Conservation (phyloP, 108 stramenopile genomes). For the Skeletonema tropicum region DNA sequence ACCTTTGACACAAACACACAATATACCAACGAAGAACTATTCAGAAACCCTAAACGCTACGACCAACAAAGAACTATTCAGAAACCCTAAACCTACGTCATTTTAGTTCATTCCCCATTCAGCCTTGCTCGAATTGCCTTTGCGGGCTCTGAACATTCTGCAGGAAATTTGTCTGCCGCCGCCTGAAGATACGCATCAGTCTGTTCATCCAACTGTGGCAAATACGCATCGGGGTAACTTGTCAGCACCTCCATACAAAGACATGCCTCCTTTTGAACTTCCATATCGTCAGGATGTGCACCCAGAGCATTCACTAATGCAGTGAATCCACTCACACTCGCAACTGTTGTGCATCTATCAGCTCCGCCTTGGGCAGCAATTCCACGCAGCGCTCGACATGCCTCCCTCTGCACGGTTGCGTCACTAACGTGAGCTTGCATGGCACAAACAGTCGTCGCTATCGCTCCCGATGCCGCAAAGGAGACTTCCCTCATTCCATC, state of each 20-base stretch:
- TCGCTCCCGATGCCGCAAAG: constrained; percentile 85
- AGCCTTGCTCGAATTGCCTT: constrained; percentile 53
- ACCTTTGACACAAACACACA: background rate
- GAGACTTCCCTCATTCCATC: constrained; percentile 80
- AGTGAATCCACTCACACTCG: constrained; percentile 79
- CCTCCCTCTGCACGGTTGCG: constrained; percentile 76
- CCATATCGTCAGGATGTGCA: constrained; percentile 62
- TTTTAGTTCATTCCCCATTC: background rate
- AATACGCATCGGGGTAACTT: constrained; percentile 63
- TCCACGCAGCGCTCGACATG: constrained; percentile 69
- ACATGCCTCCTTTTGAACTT: constrained; percentile 73
- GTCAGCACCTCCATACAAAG: constrained; percentile 65
- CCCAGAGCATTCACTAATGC: constrained; percentile 80
- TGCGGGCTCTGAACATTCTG: constrained; percentile 56
- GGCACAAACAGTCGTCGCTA: constrained; percentile 80
- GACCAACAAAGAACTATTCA: background rate
- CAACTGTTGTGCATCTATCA: constrained; percentile 81
- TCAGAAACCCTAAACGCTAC: background rate
- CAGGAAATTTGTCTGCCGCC: constrained; percentile 70
- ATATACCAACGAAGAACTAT: background rate
- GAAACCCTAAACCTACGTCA: background rate
- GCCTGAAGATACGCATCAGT: constrained; percentile 66
- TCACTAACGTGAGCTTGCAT: constrained; percentile 92
- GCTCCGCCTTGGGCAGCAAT: constrained; percentile 75
- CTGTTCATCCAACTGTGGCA: constrained; percentile 73